Base-by-base conservation (phyloP, 2,329 filamentous ascomycete species). In the Aspergillus viridinutans region DNA sequence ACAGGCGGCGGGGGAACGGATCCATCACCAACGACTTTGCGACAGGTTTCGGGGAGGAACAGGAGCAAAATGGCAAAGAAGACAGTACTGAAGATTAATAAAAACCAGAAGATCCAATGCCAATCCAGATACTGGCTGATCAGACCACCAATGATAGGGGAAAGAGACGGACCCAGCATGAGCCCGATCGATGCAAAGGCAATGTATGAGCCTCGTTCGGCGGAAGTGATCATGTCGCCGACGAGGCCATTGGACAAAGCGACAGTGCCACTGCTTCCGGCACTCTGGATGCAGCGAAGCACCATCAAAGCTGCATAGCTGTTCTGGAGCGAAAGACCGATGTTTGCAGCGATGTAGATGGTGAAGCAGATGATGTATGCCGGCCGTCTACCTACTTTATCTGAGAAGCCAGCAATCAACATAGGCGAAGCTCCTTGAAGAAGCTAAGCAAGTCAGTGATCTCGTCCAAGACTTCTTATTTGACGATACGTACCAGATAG, bases 91-190 rank as follows among this genome's bases (percentile, higher is more conserved):
- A 74, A 74, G 43, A 89, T 86, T 45, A 82, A 76, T 45, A 87
- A 79, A 66, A 89, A 88, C 86, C 86, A 89, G 67, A 89, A 89
- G 54, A 88, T 84, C 54, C 64, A 66, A 17, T 65, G 76, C 86
- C 87, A 90, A 21, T 84, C 83, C 0, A 88, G 78, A 61, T 82
- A 87, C 63, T 89, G 77, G n/a, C 81, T 80, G 26, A 90, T 70
- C 0, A 89, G 61, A 0, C 87, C 88, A 17, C 88, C 87, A 2
- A 90, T 74, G 1, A 88, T 78, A 0, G 87, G 86, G 0, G 82
- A 74, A 0, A 88, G 67, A 3, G 76, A 68, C 1, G 77, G 76
- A 0, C 75, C 78, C 5, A 78, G 57, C 54, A 87, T 38, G 1
- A 38, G 32, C 32, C 32, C 32, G 3, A 38, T 38, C 14, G 69